phyloP scores from a whole-genome alignment of 345 rosid genomes.

The Boechera retrofracta region DNA sequence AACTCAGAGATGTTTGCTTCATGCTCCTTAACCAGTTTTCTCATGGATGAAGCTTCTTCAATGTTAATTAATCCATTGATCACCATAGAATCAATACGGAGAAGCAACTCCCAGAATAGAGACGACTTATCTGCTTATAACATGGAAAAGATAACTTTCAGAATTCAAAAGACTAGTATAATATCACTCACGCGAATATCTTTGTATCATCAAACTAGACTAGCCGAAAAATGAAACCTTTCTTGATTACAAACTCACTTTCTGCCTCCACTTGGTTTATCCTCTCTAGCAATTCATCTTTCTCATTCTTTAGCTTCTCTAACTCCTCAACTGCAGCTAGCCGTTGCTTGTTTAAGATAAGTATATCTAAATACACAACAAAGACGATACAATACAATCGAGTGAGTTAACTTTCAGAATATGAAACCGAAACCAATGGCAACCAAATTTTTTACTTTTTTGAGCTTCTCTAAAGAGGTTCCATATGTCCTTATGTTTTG shows the following conservation, averaged over 20 bases:
- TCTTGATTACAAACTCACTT: constrained; percentile 44
- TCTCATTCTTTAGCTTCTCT: constrained; percentile 57
- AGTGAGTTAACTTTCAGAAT: constrained; percentile 3
- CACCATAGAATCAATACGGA: constrained; percentile 78
- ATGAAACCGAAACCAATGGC: constrained; percentile 6
- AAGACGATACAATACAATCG: not conserved
- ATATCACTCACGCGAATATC: not conserved
- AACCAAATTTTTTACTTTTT: constrained; percentile 51
- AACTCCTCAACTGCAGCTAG: constrained; percentile 67
- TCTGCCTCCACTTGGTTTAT: constrained; percentile 55
- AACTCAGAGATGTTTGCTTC: constrained; percentile 56
- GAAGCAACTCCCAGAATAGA: constrained; percentile 68
- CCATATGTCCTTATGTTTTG: constrained; percentile 62
- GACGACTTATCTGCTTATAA: constrained; percentile 59
- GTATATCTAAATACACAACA: constrained; percentile 54
- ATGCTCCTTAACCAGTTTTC: constrained; percentile 56
- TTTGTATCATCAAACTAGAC: not conserved
- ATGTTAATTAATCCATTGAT: constrained; percentile 57
- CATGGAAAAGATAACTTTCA: not conserved
- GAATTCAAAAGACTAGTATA: no score
- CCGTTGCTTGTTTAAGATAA: constrained; percentile 71
- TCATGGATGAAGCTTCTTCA: constrained; percentile 68
- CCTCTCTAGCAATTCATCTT: constrained; percentile 55
- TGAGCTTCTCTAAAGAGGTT: constrained; percentile 77
- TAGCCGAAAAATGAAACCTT: constrained; percentile 44